These are phyloP conservation scores for Paramecium primaurelia DNA, from an alignment of 73 alveolate genomes.

Conservation along the genomic window DNA sequence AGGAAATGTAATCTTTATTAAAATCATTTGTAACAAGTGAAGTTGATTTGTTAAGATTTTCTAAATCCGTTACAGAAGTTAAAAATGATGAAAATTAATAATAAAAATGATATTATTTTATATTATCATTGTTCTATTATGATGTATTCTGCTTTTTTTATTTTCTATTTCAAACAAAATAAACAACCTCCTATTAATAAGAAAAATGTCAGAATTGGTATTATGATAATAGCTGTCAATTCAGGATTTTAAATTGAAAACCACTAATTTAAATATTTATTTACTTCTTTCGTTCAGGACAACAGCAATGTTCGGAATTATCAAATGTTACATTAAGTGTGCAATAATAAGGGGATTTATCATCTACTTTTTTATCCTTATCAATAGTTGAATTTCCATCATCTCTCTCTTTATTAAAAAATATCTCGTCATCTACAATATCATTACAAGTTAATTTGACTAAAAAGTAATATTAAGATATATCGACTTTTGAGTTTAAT, in stretches of 20 bases:
- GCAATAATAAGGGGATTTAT: background rate
- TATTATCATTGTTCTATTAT: background rate
- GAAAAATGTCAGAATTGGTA: background rate
- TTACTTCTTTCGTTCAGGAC: constrained; percentile 10
- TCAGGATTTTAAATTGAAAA: background rate
- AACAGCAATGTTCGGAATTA: background rate
- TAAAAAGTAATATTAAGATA: background rate
- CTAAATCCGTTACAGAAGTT: constrained; percentile 23
- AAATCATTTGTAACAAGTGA: constrained; percentile 31
- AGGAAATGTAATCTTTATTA: constrained; percentile 16
- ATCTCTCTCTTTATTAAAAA: background rate
- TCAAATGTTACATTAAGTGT: background rate
- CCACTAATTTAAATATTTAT: background rate
- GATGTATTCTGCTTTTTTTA: constrained; percentile 19
- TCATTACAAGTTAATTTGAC: background rate
- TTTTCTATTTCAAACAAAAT: constrained; percentile 30
- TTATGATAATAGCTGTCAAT: background rate
- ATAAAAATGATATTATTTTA: background rate
- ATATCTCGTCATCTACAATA: background rate
- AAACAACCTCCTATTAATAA: background rate
- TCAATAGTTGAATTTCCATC: background rate
- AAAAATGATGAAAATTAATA: constrained; percentile 12
- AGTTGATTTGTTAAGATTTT: background rate
- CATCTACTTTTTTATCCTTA: too few species aligned
- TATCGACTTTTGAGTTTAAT: background rate